A percentile compares a stretch with the other conserved stretches of the same genome.
These are phyloP conservation scores for Colletotrichum gigasporum DNA, from an alignment of 2,329 filamentous ascomycete genomes.

Conservation along the genomic window DNA sequence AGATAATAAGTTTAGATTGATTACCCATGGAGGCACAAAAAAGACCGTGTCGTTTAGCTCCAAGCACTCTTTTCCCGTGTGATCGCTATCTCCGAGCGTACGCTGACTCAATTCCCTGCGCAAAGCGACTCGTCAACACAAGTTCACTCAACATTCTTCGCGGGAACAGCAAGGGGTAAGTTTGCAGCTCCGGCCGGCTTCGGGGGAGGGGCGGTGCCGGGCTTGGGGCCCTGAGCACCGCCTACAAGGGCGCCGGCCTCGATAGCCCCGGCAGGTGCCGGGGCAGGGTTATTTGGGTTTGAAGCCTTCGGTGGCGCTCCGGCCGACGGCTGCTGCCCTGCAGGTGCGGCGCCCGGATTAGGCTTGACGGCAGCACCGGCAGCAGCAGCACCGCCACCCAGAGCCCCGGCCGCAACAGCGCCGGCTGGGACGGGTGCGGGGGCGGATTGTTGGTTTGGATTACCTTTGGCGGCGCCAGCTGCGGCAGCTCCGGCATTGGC, in stretches of 20 bases:
- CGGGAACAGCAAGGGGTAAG: conserved; percentile 16
- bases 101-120: conserved; percentile 11
- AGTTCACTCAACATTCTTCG: background rate
- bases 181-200: background rate
- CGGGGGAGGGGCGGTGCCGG: background rate
- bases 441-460: conserved; percentile 4
- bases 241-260: conserved; percentile 12
- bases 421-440: conserved; percentile 7
- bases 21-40: background rate
- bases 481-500: background rate
- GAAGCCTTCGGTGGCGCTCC: background rate
- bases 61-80: background rate
- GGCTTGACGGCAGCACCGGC: background rate
- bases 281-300: background rate
- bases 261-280: conserved; percentile 8
- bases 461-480: conserved; percentile 14
- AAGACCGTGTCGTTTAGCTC: background rate
- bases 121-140: conserved; percentile 24
- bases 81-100: background rate
- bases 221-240: conserved; percentile 1
- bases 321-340: background rate
- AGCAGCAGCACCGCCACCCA: conserved; percentile 2
- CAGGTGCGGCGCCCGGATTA: background rate
- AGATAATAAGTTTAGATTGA: conserved; percentile 1
- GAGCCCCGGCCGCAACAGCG: background rate